Conservation (phyloP, 495 filamentous ascomycete species). For the Neurospora tetraspora region DNA sequence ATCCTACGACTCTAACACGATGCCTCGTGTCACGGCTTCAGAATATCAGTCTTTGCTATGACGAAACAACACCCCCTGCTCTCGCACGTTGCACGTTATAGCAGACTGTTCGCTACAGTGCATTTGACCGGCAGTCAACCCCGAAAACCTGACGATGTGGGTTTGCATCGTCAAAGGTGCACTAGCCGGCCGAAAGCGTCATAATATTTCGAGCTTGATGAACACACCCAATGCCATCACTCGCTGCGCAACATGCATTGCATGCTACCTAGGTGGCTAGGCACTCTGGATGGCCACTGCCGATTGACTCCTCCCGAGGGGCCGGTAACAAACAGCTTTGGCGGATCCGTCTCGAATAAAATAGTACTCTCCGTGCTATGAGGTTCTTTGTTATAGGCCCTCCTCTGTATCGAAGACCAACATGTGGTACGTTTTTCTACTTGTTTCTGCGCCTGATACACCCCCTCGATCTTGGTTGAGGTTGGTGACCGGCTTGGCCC, state of each 20-base stretch:
- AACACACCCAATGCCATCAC: slow-evolving; percentile 1
- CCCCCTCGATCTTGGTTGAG: neutral
- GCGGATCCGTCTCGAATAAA: neutral
- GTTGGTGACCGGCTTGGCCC: neutral
- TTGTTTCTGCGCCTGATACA: neutral
- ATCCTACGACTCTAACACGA: neutral
- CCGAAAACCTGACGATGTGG: neutral
- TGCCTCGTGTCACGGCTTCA: neutral
- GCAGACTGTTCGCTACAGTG: neutral
- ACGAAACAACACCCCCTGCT: neutral
- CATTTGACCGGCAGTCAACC: neutral
- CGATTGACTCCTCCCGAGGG: slow-evolving; percentile 7
- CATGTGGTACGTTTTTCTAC: neutral
- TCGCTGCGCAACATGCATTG: slow-evolving; percentile 12
- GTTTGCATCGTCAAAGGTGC: slow-evolving; percentile 1
- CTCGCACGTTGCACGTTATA: neutral
- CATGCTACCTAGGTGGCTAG: slow-evolving; percentile 1
- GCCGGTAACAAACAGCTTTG: slow-evolving; percentile 8
- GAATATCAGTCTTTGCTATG: neutral
- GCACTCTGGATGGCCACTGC: neutral
- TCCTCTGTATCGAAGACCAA: neutral
- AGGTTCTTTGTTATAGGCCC: neutral
- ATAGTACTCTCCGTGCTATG: neutral
- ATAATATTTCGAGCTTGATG: slow-evolving; percentile 1
- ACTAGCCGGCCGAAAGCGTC: slow-evolving; percentile 10